Base-by-base conservation (phyloP, 148 eudicot species). In the Camellia lanceoleosa region DNA sequence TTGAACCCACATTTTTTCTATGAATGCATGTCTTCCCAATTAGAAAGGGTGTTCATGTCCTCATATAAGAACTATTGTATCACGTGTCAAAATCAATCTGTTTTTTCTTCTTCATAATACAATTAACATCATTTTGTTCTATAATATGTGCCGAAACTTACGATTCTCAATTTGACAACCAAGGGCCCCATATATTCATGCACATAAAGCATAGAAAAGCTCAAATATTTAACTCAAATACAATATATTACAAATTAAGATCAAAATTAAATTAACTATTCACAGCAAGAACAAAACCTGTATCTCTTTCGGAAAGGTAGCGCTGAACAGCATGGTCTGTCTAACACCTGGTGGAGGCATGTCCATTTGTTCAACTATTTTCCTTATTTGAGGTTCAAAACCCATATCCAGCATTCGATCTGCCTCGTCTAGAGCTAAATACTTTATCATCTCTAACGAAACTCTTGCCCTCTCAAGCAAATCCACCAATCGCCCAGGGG, bases 321-420 rank as follows among this genome's bases (percentile, higher is more conserved):
- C 91, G 54, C 91, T 88, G 79, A 88, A 88, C 70, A 88, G 73
- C 89, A 88, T 78, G 5, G 91, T 88, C 64, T 88, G 91, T 71
- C 91, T 74, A 46, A 82, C 56, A 79, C 89, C 91, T 19, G 91
- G 88, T 8, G 84, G 89, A 75, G 91, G 89, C 91, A 88, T 88
- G 86, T 84, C 87, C 84, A 82, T 86, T 59, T 88, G 86, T 68
- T 88, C 79, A 76, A 88, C 91, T 49, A 88, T 88, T 84, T 82
- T 88, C 85, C 91, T 88, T 71, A 88, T 88, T 80, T 88, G 91
- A 67, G 91, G 91, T 81, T 88, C 91, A 63, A 88, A 88, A 72
- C 89, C 91, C 91, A 88, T 88, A 71, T 88, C 91, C 54, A 88
- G 73, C 91, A 88, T 88, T 77, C 91, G 80, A 67, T 88, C 89